phyloP scores from a whole-genome alignment of 208 protist genomes.

The Wallacemonas collosoma region DNA sequence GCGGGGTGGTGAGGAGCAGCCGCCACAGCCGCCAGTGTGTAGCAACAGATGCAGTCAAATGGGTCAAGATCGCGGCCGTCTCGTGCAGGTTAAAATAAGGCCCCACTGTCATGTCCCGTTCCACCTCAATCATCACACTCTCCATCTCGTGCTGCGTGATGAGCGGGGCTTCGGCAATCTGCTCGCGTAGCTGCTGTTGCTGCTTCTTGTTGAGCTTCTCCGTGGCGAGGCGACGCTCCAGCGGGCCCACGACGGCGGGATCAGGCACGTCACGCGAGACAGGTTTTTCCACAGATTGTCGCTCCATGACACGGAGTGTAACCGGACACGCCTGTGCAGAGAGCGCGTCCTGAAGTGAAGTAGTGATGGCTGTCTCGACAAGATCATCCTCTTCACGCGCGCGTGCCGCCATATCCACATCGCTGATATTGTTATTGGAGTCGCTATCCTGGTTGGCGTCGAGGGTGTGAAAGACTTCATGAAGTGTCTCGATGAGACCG shows the following conservation, averaged over 20 bases:
- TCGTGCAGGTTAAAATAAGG: constrained; percentile 65
- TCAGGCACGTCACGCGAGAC: constrained; percentile 51
- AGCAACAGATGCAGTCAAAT: constrained; percentile 54
- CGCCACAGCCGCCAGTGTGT: constrained; percentile 69
- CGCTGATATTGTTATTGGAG: background rate
- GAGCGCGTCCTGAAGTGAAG: constrained; percentile 42
- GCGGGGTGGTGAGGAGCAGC: constrained; percentile 29
- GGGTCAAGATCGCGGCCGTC: constrained; percentile 55
- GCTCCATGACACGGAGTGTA: constrained; percentile 36
- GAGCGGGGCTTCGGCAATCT: constrained; percentile 40
- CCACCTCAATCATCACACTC: constrained; percentile 33
- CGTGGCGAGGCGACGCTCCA: constrained; percentile 48
- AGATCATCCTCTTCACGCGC: constrained; percentile 6
- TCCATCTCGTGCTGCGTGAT: constrained; percentile 35
- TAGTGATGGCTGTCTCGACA: constrained; percentile 32
- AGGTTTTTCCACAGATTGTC: constrained; percentile 20
- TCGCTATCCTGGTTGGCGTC: constrained; percentile 4
- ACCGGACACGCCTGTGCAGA: constrained; percentile 53
- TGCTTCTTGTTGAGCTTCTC: constrained; percentile 59
- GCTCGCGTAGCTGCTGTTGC: constrained; percentile 42
- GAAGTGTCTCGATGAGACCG: constrained; percentile 47
- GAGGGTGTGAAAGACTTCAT: constrained; percentile 9
- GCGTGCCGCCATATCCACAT: constrained; percentile 5
- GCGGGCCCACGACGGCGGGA: constrained; percentile 36
- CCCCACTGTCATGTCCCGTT: constrained; percentile 48